Conservation (phyloP, 1,139 yeast species). For the Yamadazyma dendronema region DNA sequence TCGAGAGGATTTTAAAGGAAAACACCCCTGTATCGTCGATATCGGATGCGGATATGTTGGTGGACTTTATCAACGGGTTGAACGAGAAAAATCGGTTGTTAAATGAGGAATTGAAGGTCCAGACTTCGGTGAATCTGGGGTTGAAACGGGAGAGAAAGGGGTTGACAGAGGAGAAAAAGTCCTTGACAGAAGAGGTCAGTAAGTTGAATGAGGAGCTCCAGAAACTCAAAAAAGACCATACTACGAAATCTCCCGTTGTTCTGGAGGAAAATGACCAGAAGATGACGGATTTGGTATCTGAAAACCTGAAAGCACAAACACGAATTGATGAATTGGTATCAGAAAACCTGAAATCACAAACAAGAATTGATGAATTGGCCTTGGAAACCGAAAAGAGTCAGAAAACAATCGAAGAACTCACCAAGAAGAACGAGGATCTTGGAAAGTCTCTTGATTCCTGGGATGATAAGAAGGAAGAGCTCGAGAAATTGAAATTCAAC, state of each 20-base stretch:
- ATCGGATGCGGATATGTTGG: constrained; percentile 66
- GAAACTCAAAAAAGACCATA: background rate
- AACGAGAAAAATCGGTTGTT: constrained; percentile 60
- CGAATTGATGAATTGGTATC: too few relatives aligned
- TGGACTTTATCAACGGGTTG: constrained; percentile 67
- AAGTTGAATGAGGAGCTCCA: constrained; percentile 6
- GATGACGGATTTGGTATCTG: too few relatives aligned
- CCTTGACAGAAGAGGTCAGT: constrained; percentile 16
- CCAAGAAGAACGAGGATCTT: background rate
- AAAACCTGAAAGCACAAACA: too few relatives aligned
- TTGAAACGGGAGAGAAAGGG: constrained; percentile 16
- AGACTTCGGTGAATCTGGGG: constrained; percentile 15
- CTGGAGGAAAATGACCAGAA: constrained; percentile 3
- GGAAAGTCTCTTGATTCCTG: constrained; percentile 3
- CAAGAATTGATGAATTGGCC: background rate
- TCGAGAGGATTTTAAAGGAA: constrained; percentile 74
- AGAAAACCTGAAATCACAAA: background rate
- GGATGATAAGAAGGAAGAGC: constrained; percentile 9
- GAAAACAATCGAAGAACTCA: background rate
- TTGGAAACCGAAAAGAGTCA: background rate
- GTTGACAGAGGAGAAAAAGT: constrained; percentile 11
- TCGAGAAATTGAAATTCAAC: constrained; percentile 1
- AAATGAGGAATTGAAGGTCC: constrained; percentile 47
- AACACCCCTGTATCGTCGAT: constrained; percentile 78
- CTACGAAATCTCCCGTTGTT: background rate